Conservation (phyloP, 495 filamentous ascomycete species). For the Viridothelium virens region DNA sequence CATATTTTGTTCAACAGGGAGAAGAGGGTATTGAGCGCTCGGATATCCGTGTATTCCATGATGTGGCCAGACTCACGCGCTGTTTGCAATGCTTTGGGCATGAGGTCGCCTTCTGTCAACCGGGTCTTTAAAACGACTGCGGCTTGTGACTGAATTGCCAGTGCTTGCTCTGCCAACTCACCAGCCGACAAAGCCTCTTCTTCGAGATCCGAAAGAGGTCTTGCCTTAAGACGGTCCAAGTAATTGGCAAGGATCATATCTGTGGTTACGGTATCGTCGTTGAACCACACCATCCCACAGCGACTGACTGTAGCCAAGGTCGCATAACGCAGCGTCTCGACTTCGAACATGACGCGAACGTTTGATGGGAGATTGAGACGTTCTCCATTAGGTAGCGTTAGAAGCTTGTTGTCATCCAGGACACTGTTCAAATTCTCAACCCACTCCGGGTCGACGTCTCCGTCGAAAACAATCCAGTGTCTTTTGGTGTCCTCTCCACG, state of each 20-base stretch:
- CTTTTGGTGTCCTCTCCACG: conserved; percentile 92
- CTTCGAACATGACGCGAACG: conserved; percentile 98
- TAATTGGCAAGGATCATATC: conserved; percentile 91
- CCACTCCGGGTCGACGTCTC: conserved; percentile 98
- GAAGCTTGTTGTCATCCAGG: conserved; percentile 93
- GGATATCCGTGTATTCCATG: conserved; percentile 91
- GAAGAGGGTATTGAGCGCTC: conserved; percentile 87
- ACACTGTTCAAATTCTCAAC: conserved; percentile 99
- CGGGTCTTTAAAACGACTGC: conserved; percentile 69
- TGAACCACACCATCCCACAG: conserved; percentile 99
- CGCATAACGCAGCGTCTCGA: conserved; percentile 96
- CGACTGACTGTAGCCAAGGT: conserved; percentile 95
- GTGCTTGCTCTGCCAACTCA: conserved; percentile 66
- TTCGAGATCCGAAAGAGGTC: conserved; percentile 86
- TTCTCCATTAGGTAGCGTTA: conserved; percentile 95
- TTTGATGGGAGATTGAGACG: conserved; percentile 89
- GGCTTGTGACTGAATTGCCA: conserved; percentile 66
- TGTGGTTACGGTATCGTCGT: conserved; percentile 87
- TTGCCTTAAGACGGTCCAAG: conserved; percentile 68
- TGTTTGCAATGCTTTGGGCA: conserved; percentile 64
- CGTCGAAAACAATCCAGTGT: conserved; percentile 99
- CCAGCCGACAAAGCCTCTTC: conserved; percentile 78
- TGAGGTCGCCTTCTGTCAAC: conserved; percentile 67
- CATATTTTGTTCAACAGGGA: conserved; percentile 90
- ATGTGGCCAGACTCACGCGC: conserved; percentile 81